Percentiles rank a stretch among this genome's conserved stretches.
These are phyloP conservation scores for Plectosphaerella sp. DNA, from an alignment of 2,329 filamentous ascomycete genomes.

Conservation along the genomic window DNA sequence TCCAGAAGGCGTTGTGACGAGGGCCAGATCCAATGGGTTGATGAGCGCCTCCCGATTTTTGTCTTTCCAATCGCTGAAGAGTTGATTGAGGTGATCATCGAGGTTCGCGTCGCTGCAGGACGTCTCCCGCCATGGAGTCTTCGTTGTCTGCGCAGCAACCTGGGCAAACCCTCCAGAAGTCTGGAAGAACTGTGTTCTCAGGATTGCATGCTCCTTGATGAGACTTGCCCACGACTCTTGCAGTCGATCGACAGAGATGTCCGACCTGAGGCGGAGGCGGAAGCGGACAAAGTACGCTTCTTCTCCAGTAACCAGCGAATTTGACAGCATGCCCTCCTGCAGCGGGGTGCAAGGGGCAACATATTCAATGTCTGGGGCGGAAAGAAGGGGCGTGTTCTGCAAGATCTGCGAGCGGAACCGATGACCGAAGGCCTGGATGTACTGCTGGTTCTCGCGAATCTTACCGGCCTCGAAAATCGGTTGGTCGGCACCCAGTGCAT, in stretches of 20 bases:
- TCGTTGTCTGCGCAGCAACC: conserved; percentile 48
- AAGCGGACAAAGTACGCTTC: conserved; percentile 77
- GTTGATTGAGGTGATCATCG: conserved; percentile 24
- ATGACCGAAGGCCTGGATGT: conserved; percentile 60
- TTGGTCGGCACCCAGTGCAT: conserved; percentile 21
- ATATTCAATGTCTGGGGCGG: conserved; percentile 54
- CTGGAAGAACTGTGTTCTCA: conserved; percentile 68
- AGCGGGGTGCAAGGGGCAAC: conserved; percentile 80
- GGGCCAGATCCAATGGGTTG: conserved; percentile 47
- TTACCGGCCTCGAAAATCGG: conserved; percentile 11
- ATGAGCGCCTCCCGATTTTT: conserved; percentile 43
- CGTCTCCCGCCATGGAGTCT: conserved; percentile 39
- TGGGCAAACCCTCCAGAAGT: conserved; percentile 77
- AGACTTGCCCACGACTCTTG: conserved; percentile 53
- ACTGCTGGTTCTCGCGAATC: conserved; percentile 50
- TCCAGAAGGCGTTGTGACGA: conserved; percentile 23
- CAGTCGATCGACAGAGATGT: conserved; percentile 43
- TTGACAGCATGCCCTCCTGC: conserved; percentile 81
- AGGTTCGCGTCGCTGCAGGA: conserved; percentile 20
- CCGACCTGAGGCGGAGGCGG: conserved; percentile 45
- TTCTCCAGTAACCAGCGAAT: conserved; percentile 51
- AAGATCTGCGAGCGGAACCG: conserved; percentile 53
- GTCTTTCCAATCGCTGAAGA: conserved; percentile 47
- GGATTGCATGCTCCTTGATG: conserved; percentile 51
- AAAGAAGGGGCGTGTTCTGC: conserved; percentile 10